A percentile compares a stretch with the other conserved stretches of the same genome.
phyloP scores from a whole-genome alignment of 331 rosid species.

The Phaseolus coccineus region DNA sequence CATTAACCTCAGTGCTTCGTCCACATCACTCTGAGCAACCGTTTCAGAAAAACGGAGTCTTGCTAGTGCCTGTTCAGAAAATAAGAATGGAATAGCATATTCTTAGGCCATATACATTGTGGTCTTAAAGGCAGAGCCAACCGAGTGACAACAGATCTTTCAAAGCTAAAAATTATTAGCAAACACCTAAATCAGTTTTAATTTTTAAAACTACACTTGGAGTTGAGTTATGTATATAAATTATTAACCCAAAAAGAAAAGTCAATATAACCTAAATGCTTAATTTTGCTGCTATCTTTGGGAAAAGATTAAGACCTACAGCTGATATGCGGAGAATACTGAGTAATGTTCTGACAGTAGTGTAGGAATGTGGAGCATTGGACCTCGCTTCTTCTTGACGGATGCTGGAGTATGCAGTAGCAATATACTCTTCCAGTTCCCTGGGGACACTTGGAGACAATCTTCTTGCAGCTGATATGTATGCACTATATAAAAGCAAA shows the following conservation, averaged over 20 bases:
- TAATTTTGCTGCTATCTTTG: constrained; percentile 21
- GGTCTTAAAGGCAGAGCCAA: constrained; percentile 18
- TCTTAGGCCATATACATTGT: constrained; percentile 16
- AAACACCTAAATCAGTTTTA: constrained; percentile 17
- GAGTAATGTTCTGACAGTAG: constrained; percentile 95
- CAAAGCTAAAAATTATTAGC: background rate
- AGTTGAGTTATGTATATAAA: background rate
- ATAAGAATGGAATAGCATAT: constrained; percentile 23
- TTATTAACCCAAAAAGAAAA: constrained; percentile 6
- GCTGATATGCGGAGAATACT: constrained; percentile 97
- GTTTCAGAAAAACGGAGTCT: constrained; percentile 88
- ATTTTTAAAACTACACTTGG: background rate
- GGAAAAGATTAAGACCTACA: constrained; percentile 57
- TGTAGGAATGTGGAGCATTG: constrained; percentile 88
- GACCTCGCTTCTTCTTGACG: constrained; percentile 98
- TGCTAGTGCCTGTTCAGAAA: constrained; percentile 78
- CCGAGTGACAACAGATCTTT: constrained; percentile 13
- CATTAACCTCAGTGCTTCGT: constrained; percentile 95
- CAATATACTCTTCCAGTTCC: constrained; percentile 93
- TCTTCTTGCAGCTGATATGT: constrained; percentile 94
- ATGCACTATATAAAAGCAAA: constrained; percentile 63
- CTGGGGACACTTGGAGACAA: constrained; percentile 80
- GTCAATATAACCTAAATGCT: constrained; percentile 11
- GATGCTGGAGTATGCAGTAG: constrained; percentile 86
- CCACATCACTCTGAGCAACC: constrained; percentile 97